A percentile compares a stretch with the other conserved stretches of the same genome.
phyloP scores from a whole-genome alignment of 805 yeast species.

The Pichia pseudocactophila region DNA sequence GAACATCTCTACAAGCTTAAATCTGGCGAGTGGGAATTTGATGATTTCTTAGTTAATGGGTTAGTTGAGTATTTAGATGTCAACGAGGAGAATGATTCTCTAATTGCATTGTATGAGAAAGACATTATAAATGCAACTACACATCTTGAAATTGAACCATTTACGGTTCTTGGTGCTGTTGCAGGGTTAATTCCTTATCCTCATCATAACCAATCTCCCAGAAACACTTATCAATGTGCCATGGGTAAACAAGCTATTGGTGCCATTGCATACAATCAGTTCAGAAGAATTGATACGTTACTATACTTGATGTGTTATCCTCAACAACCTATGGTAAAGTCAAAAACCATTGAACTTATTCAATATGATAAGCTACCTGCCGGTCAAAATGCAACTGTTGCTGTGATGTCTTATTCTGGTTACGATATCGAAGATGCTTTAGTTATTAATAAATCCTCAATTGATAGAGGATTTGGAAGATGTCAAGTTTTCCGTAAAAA shows the following conservation, averaged over 20 bases:
- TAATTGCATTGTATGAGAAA: constrained; percentile 79
- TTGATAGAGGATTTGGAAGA: constrained; percentile 95
- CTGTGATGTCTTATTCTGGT: constrained; percentile 98
- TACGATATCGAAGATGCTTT: constrained; percentile 99
- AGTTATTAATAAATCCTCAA: constrained; percentile 84
- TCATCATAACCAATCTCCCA: constrained; percentile 86
- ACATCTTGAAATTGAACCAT: constrained; percentile 92
- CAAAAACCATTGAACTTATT: constrained; percentile 91
- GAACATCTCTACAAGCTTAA: constrained; percentile 57
- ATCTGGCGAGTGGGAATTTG: constrained; percentile 73
- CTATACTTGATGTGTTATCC: constrained; percentile 96
- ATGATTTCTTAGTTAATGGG: constrained; percentile 79
- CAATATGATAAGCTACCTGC: constrained; percentile 96
- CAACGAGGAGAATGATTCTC: constrained; percentile 92
- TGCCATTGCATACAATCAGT: constrained; percentile 95
- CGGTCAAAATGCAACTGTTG: constrained; percentile 97
- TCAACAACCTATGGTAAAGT: constrained; percentile 98
- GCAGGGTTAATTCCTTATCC: constrained; percentile 91
- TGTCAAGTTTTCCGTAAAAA: constrained; percentile 93
- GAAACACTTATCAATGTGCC: constrained; percentile 90
- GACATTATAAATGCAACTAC: constrained; percentile 55
- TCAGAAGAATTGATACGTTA: constrained; percentile 89
- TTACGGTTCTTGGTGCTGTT: constrained; percentile 85
- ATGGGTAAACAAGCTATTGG: constrained; percentile 99
- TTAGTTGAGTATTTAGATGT: constrained; percentile 93